phyloP scores from a whole-genome alignment of 2,329 filamentous ascomycete species.

The Hymenoscyphus infarciens region DNA sequence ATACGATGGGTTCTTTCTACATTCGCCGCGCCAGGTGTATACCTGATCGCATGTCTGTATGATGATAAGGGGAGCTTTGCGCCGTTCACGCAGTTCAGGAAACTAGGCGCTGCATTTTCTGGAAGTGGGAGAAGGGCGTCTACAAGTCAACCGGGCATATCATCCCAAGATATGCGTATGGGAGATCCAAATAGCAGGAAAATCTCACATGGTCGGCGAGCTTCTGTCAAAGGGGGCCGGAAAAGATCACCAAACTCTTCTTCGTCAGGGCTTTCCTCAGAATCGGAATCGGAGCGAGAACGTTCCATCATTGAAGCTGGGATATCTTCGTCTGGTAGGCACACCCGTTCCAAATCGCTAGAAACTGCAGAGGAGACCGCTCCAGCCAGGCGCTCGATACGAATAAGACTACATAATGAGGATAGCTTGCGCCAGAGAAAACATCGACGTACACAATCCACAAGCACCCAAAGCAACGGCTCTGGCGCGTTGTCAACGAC shows the following conservation, averaged over 20 bases:
- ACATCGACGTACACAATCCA: slow-evolving; percentile 56
- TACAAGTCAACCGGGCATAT: slow-evolving; percentile 34
- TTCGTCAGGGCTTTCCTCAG: slow-evolving; percentile 62
- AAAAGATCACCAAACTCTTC: slow-evolving; percentile 37
- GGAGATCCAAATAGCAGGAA: slow-evolving; percentile 22
- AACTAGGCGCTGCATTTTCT: slow-evolving; percentile 52
- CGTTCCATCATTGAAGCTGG: slow-evolving; percentile 27
- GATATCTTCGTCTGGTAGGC: slow-evolving; percentile 30
- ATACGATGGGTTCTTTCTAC: slow-evolving; percentile 76
- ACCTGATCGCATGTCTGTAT: slow-evolving; percentile 78
- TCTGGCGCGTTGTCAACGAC: slow-evolving; percentile 34
- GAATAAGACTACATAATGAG: slow-evolving; percentile 85
- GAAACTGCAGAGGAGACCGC: slow-evolving; percentile 60
- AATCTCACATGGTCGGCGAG: slow-evolving; percentile 17
- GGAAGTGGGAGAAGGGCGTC: slow-evolving; percentile 36
- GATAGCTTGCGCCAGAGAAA: slow-evolving; percentile 71
- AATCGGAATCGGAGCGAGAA: slow-evolving; percentile 58
- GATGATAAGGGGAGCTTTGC: slow-evolving; percentile 77
- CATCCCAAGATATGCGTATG: slow-evolving; percentile 16
- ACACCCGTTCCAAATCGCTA: slow-evolving; percentile 62
- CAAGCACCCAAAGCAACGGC: slow-evolving; percentile 42
- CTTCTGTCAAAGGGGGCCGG: slow-evolving; percentile 19
- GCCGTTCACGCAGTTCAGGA: slow-evolving; percentile 68
- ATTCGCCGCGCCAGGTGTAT: slow-evolving; percentile 74
- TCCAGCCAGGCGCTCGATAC: slow-evolving; percentile 73